phyloP scores from a whole-genome alignment of 495 filamentous ascomycete genomes.

The Neurospora sp. region DNA sequence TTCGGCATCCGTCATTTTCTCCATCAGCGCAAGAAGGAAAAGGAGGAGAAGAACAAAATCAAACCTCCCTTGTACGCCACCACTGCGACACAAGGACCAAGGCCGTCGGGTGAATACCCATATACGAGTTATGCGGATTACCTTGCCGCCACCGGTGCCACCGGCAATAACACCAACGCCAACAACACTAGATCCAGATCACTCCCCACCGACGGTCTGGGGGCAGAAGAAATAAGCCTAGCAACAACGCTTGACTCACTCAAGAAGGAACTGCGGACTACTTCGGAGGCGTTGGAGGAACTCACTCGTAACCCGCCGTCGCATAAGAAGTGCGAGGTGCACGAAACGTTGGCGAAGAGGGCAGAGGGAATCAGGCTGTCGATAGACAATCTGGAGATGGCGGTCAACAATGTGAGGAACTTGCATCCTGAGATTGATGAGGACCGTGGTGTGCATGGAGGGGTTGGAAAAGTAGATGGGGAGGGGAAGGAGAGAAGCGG shows the following conservation, averaged over 20 bases:
- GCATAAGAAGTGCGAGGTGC: conserved; percentile 13
- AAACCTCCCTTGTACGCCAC: neutral
- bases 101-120: neutral
- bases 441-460: neutral
- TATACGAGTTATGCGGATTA: neutral
- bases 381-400: conserved; percentile 10
- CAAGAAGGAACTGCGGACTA: conserved; percentile 11
- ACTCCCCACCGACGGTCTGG: neutral
- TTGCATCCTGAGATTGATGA: conserved; percentile 11
- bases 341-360: conserved; percentile 9
- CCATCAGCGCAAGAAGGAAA: conserved; percentile 4
- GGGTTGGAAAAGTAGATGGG: neutral
- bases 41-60: neutral
- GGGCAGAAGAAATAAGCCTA: neutral
- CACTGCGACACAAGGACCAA: neutral
- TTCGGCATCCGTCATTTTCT: conserved; percentile 16
- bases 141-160: neutral
- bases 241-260: conserved; percentile 14
- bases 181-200: neutral
- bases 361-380: conserved; percentile 11
- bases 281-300: conserved; percentile 6
- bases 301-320: conserved; percentile 1
- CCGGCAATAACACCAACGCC: neutral
- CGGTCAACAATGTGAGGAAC: conserved; percentile 20
- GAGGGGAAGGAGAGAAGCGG: neutral